Base-by-base conservation (phyloP, 2,329 filamentous ascomycete genomes). In the Claviceps arundinis region DNA sequence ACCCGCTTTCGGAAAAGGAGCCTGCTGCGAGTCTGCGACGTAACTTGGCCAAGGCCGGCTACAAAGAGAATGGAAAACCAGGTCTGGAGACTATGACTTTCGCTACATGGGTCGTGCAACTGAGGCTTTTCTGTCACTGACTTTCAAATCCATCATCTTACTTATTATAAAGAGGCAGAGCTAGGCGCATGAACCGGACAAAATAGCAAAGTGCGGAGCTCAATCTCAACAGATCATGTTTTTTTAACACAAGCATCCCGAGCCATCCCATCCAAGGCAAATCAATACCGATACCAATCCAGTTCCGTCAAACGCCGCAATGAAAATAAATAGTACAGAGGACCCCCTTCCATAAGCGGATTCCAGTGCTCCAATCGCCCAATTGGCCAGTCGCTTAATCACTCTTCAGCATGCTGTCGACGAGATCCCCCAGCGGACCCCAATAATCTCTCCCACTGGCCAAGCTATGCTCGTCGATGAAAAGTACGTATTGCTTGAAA, bases 401-500 rank as follows among this genome's bases (percentile, higher is more conserved):
- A 64, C 89, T 96, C 70, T 84, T 84, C 72, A 97, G 70, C 90
- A 98, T 98, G 68, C 89, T 97, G 67, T 98, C 93, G 49, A 98
- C 93, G 59, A 98, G 73, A 68, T 98, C 93, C 11, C 91, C 91
- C 53, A 98, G 68, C 13, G 93, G 93, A 1, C 93, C 93, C 85
- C 91, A 98, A 73, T 91, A 98, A 68, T 98, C 93, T 70, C 95
- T 90, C 49, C 91, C 93, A 63, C 83, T 94, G 30, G 89, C 89
- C 60, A 98, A 72, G 59, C 81, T 83, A 70, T 97, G 93, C 76
- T 98, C 94, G 68, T 98, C 90, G 60, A 98, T 89, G 70, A 98
- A 98, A 54, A 98, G 79, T 56, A 98, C 93, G 65, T 97, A 98
- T 70, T 98, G 93, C 78, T 98, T 98, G 81, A 98, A 98, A 71